phyloP scores from a whole-genome alignment of 352 stramenopile species.

The Pythium phragmitis region DNA sequence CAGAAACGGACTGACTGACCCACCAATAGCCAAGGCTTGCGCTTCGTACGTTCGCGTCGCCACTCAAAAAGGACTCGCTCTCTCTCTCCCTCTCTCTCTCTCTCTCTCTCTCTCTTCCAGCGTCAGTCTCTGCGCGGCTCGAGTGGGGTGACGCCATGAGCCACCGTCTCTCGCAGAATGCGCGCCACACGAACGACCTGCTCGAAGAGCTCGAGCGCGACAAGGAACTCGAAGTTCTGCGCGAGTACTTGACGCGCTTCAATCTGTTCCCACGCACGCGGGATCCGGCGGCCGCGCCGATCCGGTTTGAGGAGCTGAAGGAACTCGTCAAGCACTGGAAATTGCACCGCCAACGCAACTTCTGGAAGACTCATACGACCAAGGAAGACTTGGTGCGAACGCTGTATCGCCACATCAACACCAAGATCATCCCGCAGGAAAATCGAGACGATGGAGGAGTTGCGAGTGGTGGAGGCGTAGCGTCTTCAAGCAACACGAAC shows the following conservation, averaged over 20 bases:
- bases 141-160: conserved; percentile 43
- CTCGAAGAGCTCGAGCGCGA: conserved; percentile 84
- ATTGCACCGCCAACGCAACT: conserved; percentile 85
- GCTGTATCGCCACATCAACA: conserved; percentile 86
- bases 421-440: conserved; percentile 78
- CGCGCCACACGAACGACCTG: conserved; percentile 74
- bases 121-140: background rate
- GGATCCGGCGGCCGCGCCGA: conserved; percentile 69
- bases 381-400: conserved; percentile 88
- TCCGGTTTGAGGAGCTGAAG: conserved; percentile 91
- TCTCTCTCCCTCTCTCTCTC: no score
- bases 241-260: conserved; percentile 80
- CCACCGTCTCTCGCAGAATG: conserved; percentile 81
- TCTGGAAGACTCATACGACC: conserved; percentile 89
- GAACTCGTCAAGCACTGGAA: conserved; percentile 91
- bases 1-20: conserved; percentile 11
- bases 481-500: background rate
- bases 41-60: background rate
- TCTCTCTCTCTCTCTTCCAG: background rate
- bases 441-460: conserved; percentile 35
- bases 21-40: conserved; percentile 5
- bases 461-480: conserved; percentile 4
- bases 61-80: background rate
- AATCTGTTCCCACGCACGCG: conserved; percentile 75
- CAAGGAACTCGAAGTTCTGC: conserved; percentile 85